Conservation (phyloP, 176 grass and related monocot species). For the Saccharum spontaneum region DNA sequence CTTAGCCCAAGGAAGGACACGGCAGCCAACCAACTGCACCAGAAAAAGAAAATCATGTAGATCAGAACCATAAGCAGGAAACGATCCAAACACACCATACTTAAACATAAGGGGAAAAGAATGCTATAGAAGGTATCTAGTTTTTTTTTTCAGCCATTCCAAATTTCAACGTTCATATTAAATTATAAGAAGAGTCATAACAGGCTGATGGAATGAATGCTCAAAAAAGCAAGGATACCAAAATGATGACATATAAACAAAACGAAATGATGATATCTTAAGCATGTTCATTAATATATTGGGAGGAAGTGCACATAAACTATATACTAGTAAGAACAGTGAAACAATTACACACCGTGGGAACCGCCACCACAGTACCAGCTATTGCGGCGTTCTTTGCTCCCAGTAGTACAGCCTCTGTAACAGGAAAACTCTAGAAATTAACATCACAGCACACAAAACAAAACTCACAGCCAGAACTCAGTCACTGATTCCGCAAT, state of each 20-base stretch:
- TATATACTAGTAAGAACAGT: not conserved
- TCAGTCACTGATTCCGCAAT: not conserved
- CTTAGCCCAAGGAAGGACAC: slow-evolving; percentile 93
- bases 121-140: not conserved
- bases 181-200: not conserved
- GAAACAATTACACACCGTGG: slow-evolving; percentile 57
- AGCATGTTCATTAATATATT: not conserved
- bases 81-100: not conserved
- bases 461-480: not conserved
- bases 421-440: slow-evolving; percentile 10
- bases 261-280: too few relatives aligned
- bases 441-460: not conserved
- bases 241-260: not conserved
- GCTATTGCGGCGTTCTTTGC: slow-evolving; percentile 65
- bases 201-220: not conserved
- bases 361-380: slow-evolving; percentile 59
- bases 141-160: not conserved
- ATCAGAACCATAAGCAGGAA: slow-evolving; percentile 37
- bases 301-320: slow-evolving; percentile 10
- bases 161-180: not conserved
- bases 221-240: not conserved
- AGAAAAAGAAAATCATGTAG: too few relatives aligned
- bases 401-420: slow-evolving; percentile 76
- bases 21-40: slow-evolving; percentile 80
- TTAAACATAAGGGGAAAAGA: not conserved